Percentiles rank a stretch among this genome's conserved stretches.
Evolutionary conservation across 352 stramenopile genomes (phyloP).

Genomic region (Phytopythium ostracodes): DNA sequence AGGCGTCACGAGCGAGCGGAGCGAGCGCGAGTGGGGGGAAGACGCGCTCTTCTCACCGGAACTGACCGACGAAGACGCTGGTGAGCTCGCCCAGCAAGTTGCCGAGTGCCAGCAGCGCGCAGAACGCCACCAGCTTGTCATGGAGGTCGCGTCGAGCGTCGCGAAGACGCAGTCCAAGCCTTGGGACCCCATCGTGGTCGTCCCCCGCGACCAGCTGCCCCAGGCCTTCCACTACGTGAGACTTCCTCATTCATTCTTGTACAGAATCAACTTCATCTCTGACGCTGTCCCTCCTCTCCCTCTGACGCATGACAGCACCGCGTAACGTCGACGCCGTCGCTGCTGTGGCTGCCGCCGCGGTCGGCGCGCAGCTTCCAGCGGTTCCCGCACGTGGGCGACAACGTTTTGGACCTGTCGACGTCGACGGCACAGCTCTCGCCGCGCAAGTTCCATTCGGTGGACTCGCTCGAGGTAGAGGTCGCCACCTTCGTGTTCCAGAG

Average conservation of each 20-base stretch:
- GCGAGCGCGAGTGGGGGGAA: conserved; percentile 10
- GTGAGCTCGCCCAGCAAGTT: not conserved
- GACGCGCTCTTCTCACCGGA: not conserved
- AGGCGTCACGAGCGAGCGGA: conserved; percentile 3
- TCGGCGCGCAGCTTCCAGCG: conserved; percentile 45
- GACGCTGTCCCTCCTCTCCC: not conserved
- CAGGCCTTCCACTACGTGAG: conserved; percentile 34
- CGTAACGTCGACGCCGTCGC: conserved; percentile 35
- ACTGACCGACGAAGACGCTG: not conserved
- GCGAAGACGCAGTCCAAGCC: conserved; percentile 15
- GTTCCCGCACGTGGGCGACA: conserved; percentile 45
- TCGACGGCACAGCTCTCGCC: conserved; percentile 5
- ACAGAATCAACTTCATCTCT: not conserved
- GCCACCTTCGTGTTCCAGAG: conserved; percentile 30
- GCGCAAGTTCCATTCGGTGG: conserved; percentile 7
- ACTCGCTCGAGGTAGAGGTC: conserved; percentile 16
- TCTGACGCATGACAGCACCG: conserved; percentile 41
- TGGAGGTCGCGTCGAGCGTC: conserved; percentile 13
- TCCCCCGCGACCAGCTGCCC: conserved; percentile 18
- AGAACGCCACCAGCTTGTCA: conserved; percentile 16
- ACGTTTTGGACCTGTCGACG: conserved; percentile 46
- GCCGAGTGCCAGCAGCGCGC: conserved; percentile 9
- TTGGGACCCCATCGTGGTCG: conserved; percentile 21
- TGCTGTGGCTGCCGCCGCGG: conserved; percentile 51
- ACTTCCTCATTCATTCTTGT: not conserved